Conservation (phyloP, 2,329 filamentous ascomycete genomes). For the Botrytis galanthina region DNA sequence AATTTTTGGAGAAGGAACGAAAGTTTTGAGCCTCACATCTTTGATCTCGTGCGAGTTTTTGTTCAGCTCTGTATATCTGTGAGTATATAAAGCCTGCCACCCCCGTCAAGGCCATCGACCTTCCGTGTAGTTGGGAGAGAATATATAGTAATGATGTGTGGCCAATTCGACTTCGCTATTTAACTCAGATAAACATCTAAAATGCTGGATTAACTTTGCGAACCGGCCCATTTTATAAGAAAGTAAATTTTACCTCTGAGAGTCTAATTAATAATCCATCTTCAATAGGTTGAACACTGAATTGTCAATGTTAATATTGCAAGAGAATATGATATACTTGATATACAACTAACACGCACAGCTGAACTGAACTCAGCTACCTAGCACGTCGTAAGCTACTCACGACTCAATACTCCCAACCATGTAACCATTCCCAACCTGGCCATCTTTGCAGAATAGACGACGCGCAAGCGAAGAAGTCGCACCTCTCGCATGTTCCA, state of each 20-base stretch:
- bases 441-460: neutral
- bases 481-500: neutral
- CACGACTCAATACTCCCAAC: too few relatives aligned
- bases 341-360: neutral
- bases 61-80: too few relatives aligned
- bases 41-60: neutral
- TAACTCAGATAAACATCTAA: neutral
- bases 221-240: neutral
- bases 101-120: neutral
- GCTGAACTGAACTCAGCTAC: neutral
- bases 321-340: too few relatives aligned
- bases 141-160: neutral
- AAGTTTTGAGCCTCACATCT: neutral
- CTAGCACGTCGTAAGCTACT: too few relatives aligned
- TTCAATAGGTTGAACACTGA: neutral
- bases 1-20: neutral
- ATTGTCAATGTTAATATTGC: neutral
- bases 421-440: neutral
- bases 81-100: neutral
- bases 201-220: neutral
- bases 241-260: neutral
- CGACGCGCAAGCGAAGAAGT: neutral
- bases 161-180: neutral
- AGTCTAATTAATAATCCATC: neutral
- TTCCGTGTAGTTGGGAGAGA: too few relatives aligned